phyloP scores from a whole-genome alignment of 1,284 basidiomycete genomes.

The Singerocomus rubriflavus region DNA sequence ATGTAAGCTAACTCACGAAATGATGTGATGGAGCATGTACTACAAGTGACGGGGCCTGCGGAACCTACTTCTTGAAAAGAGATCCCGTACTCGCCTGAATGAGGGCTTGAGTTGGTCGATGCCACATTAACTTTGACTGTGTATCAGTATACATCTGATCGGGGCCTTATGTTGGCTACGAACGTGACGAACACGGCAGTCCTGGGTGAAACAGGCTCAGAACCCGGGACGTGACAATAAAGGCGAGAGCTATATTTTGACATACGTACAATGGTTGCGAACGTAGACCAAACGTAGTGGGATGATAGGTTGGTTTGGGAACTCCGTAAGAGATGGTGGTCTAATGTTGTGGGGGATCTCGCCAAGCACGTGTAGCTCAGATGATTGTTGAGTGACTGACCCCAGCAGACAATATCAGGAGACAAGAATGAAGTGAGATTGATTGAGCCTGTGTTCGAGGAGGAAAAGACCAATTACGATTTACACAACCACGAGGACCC shows the following conservation, averaged over 20 bases:
- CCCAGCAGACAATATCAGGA: neutral
- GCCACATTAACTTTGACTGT: constrained; percentile 22
- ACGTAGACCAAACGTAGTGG: constrained; percentile 24
- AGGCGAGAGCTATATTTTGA: neutral
- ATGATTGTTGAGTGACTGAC: constrained; percentile 6
- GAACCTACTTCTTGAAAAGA: constrained; percentile 44
- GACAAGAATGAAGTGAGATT: neutral
- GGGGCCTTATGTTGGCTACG: constrained; percentile 26
- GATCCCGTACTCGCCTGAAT: constrained; percentile 37
- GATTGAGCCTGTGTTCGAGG: neutral
- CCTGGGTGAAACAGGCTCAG: neutral
- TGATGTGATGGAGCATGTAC: constrained; percentile 13
- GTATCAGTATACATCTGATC: constrained; percentile 18
- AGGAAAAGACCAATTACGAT: too few relatives aligned
- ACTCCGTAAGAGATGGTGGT: constrained; percentile 24
- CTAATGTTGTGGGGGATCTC: constrained; percentile 30
- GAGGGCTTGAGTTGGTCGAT: constrained; percentile 18
- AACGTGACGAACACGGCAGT: neutral
- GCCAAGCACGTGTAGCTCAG: constrained; percentile 16
- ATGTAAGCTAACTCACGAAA: neutral
- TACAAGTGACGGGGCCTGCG: constrained; percentile 53
- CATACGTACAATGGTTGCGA: constrained; percentile 31
- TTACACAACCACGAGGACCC: neutral
- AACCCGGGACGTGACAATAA: neutral
- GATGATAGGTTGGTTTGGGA: constrained; percentile 25